These are phyloP conservation scores for Macrophomina tecta DNA, from an alignment of 2,329 filamentous ascomycete genomes.

Conservation along the genomic window DNA sequence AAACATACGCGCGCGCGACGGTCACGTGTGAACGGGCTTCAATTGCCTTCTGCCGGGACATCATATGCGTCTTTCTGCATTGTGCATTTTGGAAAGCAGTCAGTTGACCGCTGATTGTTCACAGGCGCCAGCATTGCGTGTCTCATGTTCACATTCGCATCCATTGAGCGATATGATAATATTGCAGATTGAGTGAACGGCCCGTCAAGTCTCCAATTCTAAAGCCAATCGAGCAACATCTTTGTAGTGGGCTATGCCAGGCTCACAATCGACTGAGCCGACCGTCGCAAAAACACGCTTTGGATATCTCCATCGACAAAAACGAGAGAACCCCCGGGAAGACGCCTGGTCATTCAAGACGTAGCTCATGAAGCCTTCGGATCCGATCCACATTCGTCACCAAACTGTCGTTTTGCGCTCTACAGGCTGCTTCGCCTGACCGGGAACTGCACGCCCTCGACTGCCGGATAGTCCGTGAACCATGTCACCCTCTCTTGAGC, in stretches of 20 bases:
- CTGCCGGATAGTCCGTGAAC: slow-evolving; percentile 88
- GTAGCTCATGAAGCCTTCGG: slow-evolving; percentile 22
- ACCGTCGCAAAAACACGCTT: slow-evolving; percentile 24
- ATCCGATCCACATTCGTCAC: slow-evolving; percentile 5
- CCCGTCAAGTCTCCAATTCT: slow-evolving; percentile 20
- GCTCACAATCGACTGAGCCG: slow-evolving; percentile 22
- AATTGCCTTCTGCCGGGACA: not conserved
- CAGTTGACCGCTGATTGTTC: not conserved
- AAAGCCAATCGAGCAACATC: slow-evolving; percentile 13
- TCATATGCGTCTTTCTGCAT: not conserved
- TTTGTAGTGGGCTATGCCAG: slow-evolving; percentile 13
- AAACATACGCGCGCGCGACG: not conserved
- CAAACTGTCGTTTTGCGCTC: slow-evolving; percentile 28
- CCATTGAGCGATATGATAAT: not conserved
- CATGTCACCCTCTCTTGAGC: slow-evolving; percentile 88
- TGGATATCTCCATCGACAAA: slow-evolving; percentile 27
- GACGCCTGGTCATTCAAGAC: slow-evolving; percentile 13
- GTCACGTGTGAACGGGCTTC: slow-evolving; percentile 7
- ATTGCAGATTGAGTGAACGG: slow-evolving; percentile 19
- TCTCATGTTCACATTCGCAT: not conserved
- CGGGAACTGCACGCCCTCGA: slow-evolving; percentile 84
- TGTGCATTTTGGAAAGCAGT: not conserved
- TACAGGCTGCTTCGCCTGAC: slow-evolving; percentile 69
- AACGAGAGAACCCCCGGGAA: slow-evolving; percentile 20
- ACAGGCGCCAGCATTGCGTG: not conserved